Evolutionary conservation across 306 rosid species (phyloP).

Genomic region (Begonia peltatifolia): DNA sequence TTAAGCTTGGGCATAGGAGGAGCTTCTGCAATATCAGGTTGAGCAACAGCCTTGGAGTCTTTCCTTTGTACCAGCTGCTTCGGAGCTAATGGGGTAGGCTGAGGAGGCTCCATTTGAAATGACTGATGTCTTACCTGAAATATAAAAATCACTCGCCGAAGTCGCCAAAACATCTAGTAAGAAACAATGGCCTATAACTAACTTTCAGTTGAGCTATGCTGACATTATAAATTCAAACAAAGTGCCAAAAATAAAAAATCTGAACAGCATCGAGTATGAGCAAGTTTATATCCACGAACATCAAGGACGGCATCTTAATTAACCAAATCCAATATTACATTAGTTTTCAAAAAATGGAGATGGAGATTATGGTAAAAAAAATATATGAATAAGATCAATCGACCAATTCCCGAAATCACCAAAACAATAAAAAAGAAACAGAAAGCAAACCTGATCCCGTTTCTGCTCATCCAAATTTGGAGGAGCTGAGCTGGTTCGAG

Average conservation of each 20-base stretch:
- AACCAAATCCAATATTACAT: too few species aligned
- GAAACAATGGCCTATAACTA: too few species aligned
- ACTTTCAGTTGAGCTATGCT: neutral
- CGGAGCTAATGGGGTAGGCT: slow-evolving; percentile 49
- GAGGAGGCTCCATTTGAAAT: slow-evolving; percentile 33
- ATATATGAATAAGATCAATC: neutral
- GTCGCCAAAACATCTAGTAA: neutral
- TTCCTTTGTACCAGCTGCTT: slow-evolving; percentile 64
- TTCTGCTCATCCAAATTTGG: slow-evolving; percentile 94
- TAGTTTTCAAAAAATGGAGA: too few species aligned
- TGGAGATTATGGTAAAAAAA: neutral
- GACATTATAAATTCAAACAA: too few species aligned
- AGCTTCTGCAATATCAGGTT: slow-evolving; percentile 36
- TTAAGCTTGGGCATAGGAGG: slow-evolving; percentile 29
- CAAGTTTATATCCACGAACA: too few species aligned
- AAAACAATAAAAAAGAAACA: too few species aligned
- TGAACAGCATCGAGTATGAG: too few species aligned
- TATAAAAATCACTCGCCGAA: neutral
- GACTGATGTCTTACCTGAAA: slow-evolving; percentile 60
- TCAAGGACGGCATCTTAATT: too few species aligned
- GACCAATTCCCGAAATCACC: neutral
- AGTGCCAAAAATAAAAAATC: too few species aligned
- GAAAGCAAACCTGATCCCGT: slow-evolving; percentile 48
- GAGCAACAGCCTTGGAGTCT: slow-evolving; percentile 37
- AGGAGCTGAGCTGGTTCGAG: slow-evolving; percentile 95